phyloP scores from a whole-genome alignment of 2,329 filamentous ascomycete genomes.

The Botrytis medusae region DNA sequence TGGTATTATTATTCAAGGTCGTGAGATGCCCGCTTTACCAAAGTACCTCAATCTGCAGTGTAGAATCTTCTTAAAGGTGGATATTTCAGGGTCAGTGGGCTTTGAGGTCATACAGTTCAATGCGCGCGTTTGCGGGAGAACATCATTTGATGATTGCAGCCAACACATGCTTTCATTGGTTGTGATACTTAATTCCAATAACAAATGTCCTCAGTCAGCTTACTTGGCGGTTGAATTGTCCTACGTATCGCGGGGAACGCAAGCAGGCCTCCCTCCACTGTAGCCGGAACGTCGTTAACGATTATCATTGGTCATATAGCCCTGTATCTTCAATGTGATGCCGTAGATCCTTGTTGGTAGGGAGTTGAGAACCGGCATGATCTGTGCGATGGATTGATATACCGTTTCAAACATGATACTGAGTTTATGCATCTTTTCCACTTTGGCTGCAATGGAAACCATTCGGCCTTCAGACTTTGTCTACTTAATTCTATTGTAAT shows the following conservation, averaged over 20 bases:
- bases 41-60: not conserved
- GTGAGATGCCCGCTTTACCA: not conserved
- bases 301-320: constrained; percentile 5
- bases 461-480: constrained; percentile 15
- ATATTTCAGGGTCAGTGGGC: not conserved
- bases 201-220: not conserved
- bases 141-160: not conserved
- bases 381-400: constrained; percentile 22
- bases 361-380: not conserved
- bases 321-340: not conserved
- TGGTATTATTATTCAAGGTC: not conserved
- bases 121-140: constrained; percentile 1
- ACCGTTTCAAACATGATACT: constrained; percentile 22
- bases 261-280: constrained; percentile 1
- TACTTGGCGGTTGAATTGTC: not conserved
- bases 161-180: constrained; percentile 2
- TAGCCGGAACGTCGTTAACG: not conserved
- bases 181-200: not conserved
- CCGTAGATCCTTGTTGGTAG: constrained; percentile 11
- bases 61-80: not conserved
- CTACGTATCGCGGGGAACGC: constrained; percentile 9
- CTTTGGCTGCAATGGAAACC: constrained; percentile 17
- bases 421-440: constrained; percentile 9
- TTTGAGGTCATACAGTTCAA: not conserved
- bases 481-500: constrained; percentile 13